phyloP scores from a whole-genome alignment of 148 eudicot genomes.

The Nepenthes mirabilis region DNA sequence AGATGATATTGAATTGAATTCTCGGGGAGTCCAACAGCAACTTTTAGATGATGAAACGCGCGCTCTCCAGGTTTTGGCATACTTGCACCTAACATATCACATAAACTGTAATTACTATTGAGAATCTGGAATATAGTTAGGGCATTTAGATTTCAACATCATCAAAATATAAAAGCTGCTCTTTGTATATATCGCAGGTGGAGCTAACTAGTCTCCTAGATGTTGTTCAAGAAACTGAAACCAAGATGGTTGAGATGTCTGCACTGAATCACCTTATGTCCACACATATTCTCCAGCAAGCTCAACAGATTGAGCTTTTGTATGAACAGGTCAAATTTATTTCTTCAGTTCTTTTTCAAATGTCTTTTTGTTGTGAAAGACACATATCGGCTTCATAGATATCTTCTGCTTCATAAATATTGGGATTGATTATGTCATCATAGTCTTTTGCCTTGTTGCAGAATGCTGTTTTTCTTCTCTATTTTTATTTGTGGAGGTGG shows the following conservation, averaged over 20 bases:
- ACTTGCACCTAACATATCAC: neutral
- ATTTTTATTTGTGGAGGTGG: too few species aligned
- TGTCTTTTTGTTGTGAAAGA: too few species aligned
- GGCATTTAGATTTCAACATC: neutral
- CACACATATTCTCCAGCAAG: slow-evolving; percentile 87
- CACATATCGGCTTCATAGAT: too few species aligned
- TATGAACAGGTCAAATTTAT: slow-evolving; percentile 60
- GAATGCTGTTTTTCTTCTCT: too few species aligned
- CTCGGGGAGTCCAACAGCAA: slow-evolving; percentile 68
- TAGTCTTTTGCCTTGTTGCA: too few species aligned
- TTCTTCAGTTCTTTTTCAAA: neutral
- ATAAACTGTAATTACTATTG: neutral
- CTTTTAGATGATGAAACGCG: slow-evolving; percentile 89
- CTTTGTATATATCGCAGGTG: slow-evolving; percentile 26
- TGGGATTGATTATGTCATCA: too few species aligned
- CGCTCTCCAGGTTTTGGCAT: slow-evolving; percentile 66
- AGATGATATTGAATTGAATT: slow-evolving; percentile 40
- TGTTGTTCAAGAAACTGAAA: slow-evolving; percentile 85
- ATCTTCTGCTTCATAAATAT: too few species aligned
- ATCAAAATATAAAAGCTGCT: neutral
- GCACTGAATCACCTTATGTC: slow-evolving; percentile 96
- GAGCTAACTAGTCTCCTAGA: slow-evolving; percentile 73
- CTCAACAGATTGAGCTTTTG: slow-evolving; percentile 79
- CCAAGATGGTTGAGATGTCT: slow-evolving; percentile 97
- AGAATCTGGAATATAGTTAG: neutral